Conservation (phyloP, 1,139 yeast species). For the Petasospora fabianii region DNA sequence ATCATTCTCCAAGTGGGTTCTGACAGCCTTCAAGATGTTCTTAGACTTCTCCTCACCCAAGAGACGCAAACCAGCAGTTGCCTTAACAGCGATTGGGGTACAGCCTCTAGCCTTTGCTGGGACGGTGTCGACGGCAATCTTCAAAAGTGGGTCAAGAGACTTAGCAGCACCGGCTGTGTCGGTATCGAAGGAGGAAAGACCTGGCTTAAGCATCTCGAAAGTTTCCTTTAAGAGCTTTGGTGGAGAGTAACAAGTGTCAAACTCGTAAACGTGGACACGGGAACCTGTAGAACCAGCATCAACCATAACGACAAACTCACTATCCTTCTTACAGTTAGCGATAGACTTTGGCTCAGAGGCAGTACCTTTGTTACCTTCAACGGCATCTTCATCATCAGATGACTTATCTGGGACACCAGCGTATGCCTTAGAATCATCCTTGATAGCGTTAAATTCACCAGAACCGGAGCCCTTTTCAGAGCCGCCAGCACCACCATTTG, state of each 20-base stretch:
- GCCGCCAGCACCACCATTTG: slow-evolving; percentile 14
- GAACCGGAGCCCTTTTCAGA: slow-evolving; percentile 7
- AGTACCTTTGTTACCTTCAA: slow-evolving; percentile 12
- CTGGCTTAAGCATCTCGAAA: slow-evolving; percentile 89
- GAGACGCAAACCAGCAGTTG: slow-evolving; percentile 94
- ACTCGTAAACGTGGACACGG: slow-evolving; percentile 88
- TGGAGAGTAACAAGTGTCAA: slow-evolving; percentile 78
- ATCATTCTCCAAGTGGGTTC: slow-evolving; percentile 65
- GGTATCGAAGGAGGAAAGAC: slow-evolving; percentile 79
- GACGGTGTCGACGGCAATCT: slow-evolving; percentile 67
- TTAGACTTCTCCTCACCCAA: slow-evolving; percentile 72
- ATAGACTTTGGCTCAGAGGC: slow-evolving; percentile 10
- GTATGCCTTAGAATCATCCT: slow-evolving; percentile 25
- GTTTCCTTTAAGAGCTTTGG: slow-evolving; percentile 76
- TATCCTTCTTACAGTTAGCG: slow-evolving; percentile 32
- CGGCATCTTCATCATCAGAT: slow-evolving; percentile 5
- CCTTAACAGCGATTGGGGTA: slow-evolving; percentile 94
- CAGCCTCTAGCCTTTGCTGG: slow-evolving; percentile 72
- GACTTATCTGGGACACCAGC: slow-evolving; percentile 28
- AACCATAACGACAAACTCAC: slow-evolving; percentile 76
- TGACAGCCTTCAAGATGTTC: slow-evolving; percentile 71
- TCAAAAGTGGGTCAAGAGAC: slow-evolving; percentile 77
- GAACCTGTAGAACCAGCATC: slow-evolving; percentile 99
- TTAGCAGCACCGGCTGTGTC: slow-evolving; percentile 83
- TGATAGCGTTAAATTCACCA: slow-evolving; percentile 26